phyloP scores from a whole-genome alignment of 805 yeast species.

The Starmera quercuum region DNA sequence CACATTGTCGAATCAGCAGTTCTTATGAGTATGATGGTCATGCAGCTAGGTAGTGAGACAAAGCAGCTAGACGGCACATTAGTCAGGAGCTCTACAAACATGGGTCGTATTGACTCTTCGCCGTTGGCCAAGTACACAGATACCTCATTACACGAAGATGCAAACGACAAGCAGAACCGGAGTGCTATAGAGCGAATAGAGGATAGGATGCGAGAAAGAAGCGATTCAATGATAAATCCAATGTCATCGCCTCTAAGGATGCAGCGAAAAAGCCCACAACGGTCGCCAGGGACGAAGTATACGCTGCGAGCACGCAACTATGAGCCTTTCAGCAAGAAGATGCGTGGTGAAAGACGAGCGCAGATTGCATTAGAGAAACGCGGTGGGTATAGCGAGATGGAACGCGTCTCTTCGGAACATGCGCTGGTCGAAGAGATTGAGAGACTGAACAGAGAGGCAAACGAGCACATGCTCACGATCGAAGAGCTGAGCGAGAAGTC shows the following conservation, averaged over 20 bases:
- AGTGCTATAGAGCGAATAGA: not conserved
- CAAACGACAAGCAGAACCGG: not conserved
- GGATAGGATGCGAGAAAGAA: not conserved
- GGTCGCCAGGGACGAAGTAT: not conserved
- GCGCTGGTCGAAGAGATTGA: not conserved
- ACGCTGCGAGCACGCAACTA: constrained; percentile 1
- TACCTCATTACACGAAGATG: not conserved
- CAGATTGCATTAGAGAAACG: not conserved
- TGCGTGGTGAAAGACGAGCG: not conserved
- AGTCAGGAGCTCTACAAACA: not conserved
- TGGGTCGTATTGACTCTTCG: not conserved
- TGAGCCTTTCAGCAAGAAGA: constrained; percentile 1
- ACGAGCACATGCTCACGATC: constrained; percentile 9
- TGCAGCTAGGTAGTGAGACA: too few species aligned
- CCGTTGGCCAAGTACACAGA: not conserved
- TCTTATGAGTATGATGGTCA: too few species aligned
- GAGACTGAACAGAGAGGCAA: constrained; percentile 2
- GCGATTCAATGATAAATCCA: constrained; percentile 3
- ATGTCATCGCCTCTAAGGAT: constrained; percentile 6
- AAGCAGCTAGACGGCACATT: too few species aligned
- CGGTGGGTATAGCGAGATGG: constrained; percentile 4
- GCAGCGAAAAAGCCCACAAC: not conserved
- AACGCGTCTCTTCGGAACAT: not conserved
- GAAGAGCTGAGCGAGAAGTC: constrained; percentile 10
- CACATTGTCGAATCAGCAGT: too few species aligned